phyloP scores from a whole-genome alignment of 768 basidiomycete genomes.

The Cystofilobasidium macerans region DNA sequence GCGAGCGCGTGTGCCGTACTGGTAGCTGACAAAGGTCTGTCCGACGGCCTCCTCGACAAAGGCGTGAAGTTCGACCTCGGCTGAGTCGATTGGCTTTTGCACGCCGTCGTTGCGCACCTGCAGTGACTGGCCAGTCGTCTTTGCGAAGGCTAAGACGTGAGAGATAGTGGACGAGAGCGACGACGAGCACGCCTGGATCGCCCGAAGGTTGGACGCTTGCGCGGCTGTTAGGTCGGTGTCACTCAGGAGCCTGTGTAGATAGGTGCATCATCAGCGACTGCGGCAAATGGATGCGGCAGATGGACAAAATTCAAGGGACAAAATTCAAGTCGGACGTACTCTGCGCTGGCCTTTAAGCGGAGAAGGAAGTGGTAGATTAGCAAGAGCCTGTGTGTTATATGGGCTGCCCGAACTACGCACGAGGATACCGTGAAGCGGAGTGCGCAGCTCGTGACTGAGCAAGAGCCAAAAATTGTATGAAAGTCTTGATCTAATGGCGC shows the following conservation, averaged over 20 bases:
- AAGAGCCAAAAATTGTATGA: constrained; percentile 22
- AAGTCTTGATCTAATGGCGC: not conserved
- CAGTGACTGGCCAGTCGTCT: constrained; percentile 54
- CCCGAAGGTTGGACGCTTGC: constrained; percentile 76
- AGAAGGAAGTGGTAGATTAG: too few species aligned
- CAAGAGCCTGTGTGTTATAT: too few species aligned
- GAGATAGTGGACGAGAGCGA: constrained; percentile 90
- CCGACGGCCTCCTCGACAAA: not conserved
- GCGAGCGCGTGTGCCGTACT: not conserved
- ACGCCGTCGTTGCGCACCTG: not conserved
- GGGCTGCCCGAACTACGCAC: too few species aligned
- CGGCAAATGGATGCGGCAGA: too few species aligned
- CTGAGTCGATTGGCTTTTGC: constrained; percentile 32
- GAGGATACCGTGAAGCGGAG: constrained; percentile 76
- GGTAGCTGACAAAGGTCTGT: not conserved
- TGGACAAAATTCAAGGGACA: too few species aligned
- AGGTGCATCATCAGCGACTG: too few species aligned
- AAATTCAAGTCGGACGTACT: too few species aligned
- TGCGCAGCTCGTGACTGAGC: constrained; percentile 38
- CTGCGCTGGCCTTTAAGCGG: too few species aligned
- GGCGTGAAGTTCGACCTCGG: not conserved
- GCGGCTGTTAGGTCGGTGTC: constrained; percentile 69
- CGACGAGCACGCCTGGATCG: constrained; percentile 83
- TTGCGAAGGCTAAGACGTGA: constrained; percentile 90
- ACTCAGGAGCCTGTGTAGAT: too few species aligned